Evolutionary conservation across 192 early-diverging fungal species (phyloP).

Genomic region (Podila verticillata): DNA sequence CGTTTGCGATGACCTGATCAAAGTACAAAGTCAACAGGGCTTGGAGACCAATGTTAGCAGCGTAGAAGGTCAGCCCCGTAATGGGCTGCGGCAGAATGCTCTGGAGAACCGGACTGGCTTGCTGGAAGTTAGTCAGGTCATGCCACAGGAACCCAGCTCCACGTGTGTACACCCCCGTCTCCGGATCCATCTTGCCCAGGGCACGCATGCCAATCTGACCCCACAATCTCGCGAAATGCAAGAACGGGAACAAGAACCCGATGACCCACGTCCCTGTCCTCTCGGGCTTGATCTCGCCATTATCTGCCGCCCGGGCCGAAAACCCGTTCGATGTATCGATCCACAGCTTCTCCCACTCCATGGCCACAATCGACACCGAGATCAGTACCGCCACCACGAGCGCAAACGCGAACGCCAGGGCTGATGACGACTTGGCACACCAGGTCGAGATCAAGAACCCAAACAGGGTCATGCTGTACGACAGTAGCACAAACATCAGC

Average conservation of each 20-base stretch:
- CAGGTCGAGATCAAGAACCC: conserved; percentile 73
- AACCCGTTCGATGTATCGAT: conserved; percentile 24
- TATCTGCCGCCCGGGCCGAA: background rate
- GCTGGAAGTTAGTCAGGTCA: conserved; percentile 46
- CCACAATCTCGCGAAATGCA: conserved; percentile 69
- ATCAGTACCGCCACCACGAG: conserved; percentile 67
- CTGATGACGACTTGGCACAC: conserved; percentile 60
- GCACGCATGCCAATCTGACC: conserved; percentile 62
- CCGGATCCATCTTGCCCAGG: conserved; percentile 42
- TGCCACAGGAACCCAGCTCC: conserved; percentile 67
- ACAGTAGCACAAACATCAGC: conserved; percentile 72
- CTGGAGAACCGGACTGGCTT: conserved; percentile 24
- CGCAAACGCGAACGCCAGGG: conserved; percentile 35
- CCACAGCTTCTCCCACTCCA: conserved; percentile 64
- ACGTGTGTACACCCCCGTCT: conserved; percentile 58
- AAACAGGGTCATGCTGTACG: conserved; percentile 73
- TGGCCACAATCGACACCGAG: conserved; percentile 75
- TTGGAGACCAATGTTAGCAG: conserved; percentile 59
- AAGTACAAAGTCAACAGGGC: conserved; percentile 74
- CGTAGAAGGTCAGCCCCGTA: conserved; percentile 60
- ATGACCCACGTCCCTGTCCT: conserved; percentile 15
- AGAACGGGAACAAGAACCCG: conserved; percentile 55
- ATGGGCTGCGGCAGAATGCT: conserved; percentile 59
- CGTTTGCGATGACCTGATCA: conserved; percentile 77
- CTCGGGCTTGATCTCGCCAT: conserved; percentile 25